Conservation (phyloP, 2,329 filamentous ascomycete genomes). For the Sarocladiaceae sp. region DNA sequence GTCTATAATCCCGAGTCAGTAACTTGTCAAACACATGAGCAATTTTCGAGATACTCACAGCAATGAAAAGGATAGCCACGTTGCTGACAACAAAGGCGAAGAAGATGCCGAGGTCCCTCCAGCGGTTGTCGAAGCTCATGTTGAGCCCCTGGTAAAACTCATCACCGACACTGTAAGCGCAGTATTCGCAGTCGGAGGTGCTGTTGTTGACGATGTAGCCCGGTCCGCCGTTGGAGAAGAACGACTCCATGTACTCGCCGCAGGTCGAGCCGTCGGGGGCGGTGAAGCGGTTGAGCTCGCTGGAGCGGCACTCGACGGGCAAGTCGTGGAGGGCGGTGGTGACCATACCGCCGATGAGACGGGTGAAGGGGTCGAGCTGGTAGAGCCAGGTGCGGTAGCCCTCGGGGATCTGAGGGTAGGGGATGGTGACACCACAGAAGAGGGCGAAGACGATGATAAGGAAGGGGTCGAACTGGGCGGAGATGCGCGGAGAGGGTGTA, state of each 20-base stretch:
- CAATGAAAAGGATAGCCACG: constrained; percentile 52
- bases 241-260: constrained; percentile 67
- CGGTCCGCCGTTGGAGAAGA: constrained; percentile 60
- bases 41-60: constrained; percentile 39
- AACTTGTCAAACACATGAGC: not conserved
- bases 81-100: constrained; percentile 72
- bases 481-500: constrained; percentile 73
- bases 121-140: constrained; percentile 62
- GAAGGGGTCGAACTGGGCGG: constrained; percentile 74
- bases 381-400: constrained; percentile 81
- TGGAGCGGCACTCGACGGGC: constrained; percentile 51
- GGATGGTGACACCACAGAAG: constrained; percentile 84
- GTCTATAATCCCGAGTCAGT: constrained; percentile 28
- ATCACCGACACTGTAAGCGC: constrained; percentile 72
- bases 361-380: constrained; percentile 76
- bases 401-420: constrained; percentile 66
- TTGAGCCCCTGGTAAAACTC: constrained; percentile 68
- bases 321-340: constrained; percentile 67
- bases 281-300: constrained; percentile 62
- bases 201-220: constrained; percentile 66
- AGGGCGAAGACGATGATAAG: constrained; percentile 76
- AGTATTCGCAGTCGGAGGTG: constrained; percentile 69
- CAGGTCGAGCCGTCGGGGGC: constrained; percentile 62
- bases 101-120: constrained; percentile 79
- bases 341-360: constrained; percentile 73